Conservation (phyloP, 1,284 basidiomycete species). For the Taiwanofungus camphoratus region DNA sequence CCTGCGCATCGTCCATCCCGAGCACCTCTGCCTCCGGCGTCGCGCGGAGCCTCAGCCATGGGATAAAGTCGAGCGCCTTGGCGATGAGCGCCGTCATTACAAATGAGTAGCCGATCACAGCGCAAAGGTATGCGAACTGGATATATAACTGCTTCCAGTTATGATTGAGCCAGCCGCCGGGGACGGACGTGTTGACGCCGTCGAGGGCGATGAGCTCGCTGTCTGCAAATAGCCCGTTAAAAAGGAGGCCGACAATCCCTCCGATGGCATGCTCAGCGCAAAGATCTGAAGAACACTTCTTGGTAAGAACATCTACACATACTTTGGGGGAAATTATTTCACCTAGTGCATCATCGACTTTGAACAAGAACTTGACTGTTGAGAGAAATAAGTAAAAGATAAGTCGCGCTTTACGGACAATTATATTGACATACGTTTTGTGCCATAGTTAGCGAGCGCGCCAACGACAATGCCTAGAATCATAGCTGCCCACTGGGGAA, state of each 20-base stretch:
- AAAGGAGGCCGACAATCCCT: constrained; percentile 79
- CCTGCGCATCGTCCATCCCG: constrained; percentile 87
- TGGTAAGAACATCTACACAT: neutral
- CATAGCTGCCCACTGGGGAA: constrained; percentile 66
- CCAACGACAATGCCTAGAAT: constrained; percentile 77
- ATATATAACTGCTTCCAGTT: constrained; percentile 78
- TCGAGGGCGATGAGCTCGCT: constrained; percentile 61
- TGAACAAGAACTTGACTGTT: constrained; percentile 59
- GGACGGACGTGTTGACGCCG: constrained; percentile 62
- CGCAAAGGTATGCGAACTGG: constrained; percentile 79
- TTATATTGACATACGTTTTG: constrained; percentile 59
- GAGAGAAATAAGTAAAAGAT: neutral
- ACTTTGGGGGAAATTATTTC: no score
- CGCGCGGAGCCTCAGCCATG: constrained; percentile 70
- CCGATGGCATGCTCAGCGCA: constrained; percentile 91
- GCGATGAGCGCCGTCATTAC: constrained; percentile 56
- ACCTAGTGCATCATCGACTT: constrained; percentile 74
- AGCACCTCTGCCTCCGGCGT: constrained; percentile 75
- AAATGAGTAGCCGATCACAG: constrained; percentile 52
- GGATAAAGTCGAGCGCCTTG: constrained; percentile 71
- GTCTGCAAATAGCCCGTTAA: constrained; percentile 79
- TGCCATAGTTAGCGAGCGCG: constrained; percentile 80
- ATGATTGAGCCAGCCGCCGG: constrained; percentile 68
- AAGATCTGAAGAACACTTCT: constrained; percentile 43
- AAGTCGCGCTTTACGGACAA: no score